Conservation (phyloP, 192 early-diverging fungal species). For the Coemansia sp. region DNA sequence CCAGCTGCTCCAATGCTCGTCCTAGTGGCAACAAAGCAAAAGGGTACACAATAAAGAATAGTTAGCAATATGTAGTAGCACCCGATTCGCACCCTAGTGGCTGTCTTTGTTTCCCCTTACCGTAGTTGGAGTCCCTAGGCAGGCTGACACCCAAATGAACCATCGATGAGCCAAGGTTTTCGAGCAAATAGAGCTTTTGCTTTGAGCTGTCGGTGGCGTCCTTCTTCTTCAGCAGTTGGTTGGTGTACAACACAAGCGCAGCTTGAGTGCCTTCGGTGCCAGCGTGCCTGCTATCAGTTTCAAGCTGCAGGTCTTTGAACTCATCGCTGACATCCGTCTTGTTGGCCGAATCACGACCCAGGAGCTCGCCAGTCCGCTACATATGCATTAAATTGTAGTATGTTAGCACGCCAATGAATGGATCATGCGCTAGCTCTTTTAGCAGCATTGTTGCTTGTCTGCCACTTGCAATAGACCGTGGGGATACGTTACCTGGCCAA, state of each 20-base stretch:
- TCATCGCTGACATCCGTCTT: conserved; percentile 77
- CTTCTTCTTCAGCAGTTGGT: conserved; percentile 63
- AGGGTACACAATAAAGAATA: not conserved
- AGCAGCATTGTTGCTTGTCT: not conserved
- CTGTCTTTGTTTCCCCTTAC: conserved; percentile 28
- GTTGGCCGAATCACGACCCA: conserved; percentile 59
- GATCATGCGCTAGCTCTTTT: not conserved
- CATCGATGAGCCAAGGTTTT: conserved; percentile 66
- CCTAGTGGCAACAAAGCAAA: conserved; percentile 31
- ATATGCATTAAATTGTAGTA: no score
- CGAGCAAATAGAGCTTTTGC: conserved; percentile 61
- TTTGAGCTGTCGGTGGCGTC: conserved; percentile 61
- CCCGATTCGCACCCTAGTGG: no score
- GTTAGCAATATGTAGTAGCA: not conserved
- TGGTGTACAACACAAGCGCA: conserved; percentile 52
- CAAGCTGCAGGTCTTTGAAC: conserved; percentile 71
- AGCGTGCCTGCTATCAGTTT: conserved; percentile 64
- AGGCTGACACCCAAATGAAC: conserved; percentile 57
- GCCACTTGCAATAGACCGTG: not conserved
- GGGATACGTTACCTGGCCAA: conserved; percentile 57
- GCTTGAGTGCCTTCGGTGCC: conserved; percentile 64
- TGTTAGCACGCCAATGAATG: not conserved
- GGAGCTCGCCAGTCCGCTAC: conserved; percentile 72
- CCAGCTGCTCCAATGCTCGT: conserved; percentile 50
- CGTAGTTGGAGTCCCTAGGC: conserved; percentile 50